These are phyloP conservation scores for Nicotiana benthamiana DNA, from an alignment of 257 asterid species.

Conservation along the genomic window DNA sequence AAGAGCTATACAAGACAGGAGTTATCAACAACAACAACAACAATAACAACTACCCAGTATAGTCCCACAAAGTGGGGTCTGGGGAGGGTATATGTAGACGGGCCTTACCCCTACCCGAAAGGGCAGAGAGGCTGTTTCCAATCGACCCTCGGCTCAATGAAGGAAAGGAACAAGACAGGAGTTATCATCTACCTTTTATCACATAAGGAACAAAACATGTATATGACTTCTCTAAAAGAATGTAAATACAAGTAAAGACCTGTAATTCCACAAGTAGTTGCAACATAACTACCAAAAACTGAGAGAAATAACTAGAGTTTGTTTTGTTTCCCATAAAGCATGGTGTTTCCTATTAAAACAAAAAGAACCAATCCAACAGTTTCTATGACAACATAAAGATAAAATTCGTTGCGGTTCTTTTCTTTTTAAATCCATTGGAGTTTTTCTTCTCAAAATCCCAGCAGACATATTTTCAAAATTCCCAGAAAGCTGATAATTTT, in stretches of 20 bases:
- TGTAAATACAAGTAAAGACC: background rate
- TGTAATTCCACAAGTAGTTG: background rate
- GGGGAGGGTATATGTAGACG: no score
- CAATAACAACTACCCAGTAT: no score
- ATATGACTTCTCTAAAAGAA: background rate
- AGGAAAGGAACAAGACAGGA: background rate
- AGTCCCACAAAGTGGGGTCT: no score
- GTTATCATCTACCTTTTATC: background rate
- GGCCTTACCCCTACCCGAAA: no score
- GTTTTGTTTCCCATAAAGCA: background rate
- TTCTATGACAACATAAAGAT: background rate
- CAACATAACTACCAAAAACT: background rate
- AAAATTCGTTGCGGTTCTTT: background rate
- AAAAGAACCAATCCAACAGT: background rate
- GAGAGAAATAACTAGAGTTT: background rate
- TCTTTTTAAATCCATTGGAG: no score
- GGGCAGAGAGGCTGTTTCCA: no score
- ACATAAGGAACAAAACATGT: background rate
- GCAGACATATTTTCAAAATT: no score
- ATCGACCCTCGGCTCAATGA: no score
- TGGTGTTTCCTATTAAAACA: background rate
- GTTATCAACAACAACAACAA: no score
- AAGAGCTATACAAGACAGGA: background rate
- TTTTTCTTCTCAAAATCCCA: no score
- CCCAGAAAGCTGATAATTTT: no score